These are phyloP conservation scores for Saksenaea oblongispora DNA, from an alignment of 371 early-diverging fungal genomes.

Conservation along the genomic window DNA sequence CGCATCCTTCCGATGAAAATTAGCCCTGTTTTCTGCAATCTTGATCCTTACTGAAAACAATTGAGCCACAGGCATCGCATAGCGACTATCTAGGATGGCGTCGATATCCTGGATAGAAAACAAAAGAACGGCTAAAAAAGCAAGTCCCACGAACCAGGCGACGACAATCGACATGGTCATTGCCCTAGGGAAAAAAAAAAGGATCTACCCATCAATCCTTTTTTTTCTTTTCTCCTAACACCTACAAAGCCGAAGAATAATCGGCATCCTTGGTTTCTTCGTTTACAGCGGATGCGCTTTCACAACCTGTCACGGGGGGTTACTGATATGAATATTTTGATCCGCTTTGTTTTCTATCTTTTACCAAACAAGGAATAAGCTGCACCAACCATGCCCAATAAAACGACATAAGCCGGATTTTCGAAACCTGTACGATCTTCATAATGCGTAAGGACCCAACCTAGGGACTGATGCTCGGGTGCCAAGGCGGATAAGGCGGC, in stretches of 20 bases:
- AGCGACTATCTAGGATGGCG: conserved; percentile 25
- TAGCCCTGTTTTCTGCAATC: not conserved
- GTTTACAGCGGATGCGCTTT: conserved; percentile 41
- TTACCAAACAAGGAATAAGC: conserved; percentile 48
- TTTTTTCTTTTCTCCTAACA: not conserved
- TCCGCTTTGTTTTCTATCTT: not conserved
- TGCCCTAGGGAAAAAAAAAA: conserved; percentile 22
- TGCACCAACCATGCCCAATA: conserved; percentile 46
- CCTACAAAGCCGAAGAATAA: conserved; percentile 41
- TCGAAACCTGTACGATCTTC: conserved; percentile 47
- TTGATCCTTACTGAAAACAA: conserved; percentile 32
- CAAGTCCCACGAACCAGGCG: conserved; percentile 42
- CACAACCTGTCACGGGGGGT: conserved; percentile 30
- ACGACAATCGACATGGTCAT: conserved; percentile 40
- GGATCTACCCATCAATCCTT: not conserved
- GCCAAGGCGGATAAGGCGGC: conserved; percentile 18
- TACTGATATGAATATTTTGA: not conserved
- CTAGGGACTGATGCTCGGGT: conserved; percentile 19
- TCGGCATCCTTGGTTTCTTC: conserved; percentile 52
- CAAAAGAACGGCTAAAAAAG: conserved; percentile 32
- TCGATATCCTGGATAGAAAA: conserved; percentile 48
- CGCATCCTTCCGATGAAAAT: conserved; percentile 46
- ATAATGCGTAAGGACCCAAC: conserved; percentile 42
- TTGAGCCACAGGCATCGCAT: conserved; percentile 46
- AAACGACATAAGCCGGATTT: conserved; percentile 36